These are phyloP conservation scores for Schizochytrium sp. DNA, from an alignment of 108 stramenopile species.

Conservation along the genomic window DNA sequence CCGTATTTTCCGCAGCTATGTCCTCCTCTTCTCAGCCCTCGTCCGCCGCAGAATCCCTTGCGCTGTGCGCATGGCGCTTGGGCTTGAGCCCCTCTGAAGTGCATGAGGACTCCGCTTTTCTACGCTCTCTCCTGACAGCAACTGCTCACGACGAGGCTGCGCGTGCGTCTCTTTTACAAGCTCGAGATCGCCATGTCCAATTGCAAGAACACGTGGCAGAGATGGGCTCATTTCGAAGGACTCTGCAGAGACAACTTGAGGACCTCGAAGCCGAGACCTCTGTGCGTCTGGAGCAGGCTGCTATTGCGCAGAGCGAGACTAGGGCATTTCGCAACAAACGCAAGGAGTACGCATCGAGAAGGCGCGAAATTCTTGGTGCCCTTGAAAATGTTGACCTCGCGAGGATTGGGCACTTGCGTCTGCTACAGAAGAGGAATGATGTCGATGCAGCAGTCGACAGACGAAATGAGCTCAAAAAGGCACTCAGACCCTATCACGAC, in stretches of 20 bases:
- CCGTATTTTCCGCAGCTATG: too few species aligned
- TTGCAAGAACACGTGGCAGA: neutral
- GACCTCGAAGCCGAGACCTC: slow-evolving; percentile 42
- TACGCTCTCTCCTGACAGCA: neutral
- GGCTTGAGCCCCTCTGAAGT: neutral
- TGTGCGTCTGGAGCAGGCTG: neutral
- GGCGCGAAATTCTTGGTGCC: neutral
- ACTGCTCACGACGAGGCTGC: neutral
- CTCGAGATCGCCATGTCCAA: neutral
- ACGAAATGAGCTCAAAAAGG: neutral
- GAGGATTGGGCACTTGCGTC: neutral
- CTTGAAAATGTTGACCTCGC: neutral
- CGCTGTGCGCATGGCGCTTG: neutral
- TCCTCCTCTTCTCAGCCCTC: too few species aligned
- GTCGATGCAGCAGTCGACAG: neutral
- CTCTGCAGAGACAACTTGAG: neutral
- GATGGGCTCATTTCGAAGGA: neutral
- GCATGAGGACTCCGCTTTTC: neutral
- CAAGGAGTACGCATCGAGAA: neutral
- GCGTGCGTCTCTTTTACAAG: neutral
- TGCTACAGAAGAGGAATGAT: neutral
- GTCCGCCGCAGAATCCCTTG: too few species aligned
- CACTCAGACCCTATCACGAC: slow-evolving; percentile 2
- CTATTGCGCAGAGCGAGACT: neutral
- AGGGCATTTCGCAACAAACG: neutral